Evolutionary conservation across 2,329 filamentous ascomycete genomes (phyloP).

Genomic region (Penicillium sp.): DNA sequence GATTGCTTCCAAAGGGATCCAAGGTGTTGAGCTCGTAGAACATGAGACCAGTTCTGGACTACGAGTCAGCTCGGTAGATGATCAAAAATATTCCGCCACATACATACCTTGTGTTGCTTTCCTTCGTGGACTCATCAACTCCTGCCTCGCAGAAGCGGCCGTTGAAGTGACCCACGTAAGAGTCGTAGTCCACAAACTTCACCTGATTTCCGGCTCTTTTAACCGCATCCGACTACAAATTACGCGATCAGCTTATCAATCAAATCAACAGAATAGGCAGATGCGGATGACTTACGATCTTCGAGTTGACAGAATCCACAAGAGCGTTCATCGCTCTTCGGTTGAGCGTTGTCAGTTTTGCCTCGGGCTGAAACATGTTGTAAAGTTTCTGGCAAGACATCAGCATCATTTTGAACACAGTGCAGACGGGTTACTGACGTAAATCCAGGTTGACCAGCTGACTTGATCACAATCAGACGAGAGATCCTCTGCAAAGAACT

Average conservation of each 20-base stretch:
- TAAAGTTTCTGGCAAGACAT: not conserved
- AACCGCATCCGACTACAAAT: not conserved
- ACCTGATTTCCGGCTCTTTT: not conserved
- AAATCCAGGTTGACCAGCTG: not conserved
- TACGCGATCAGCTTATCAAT: too few species aligned
- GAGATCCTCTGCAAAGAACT: not conserved
- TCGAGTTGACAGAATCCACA: not conserved
- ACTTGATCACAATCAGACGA: not conserved
- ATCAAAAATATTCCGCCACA: too few species aligned
- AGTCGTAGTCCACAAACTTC: not conserved
- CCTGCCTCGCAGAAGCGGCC: not conserved
- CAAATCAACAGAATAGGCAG: too few species aligned
- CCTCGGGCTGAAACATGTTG: not conserved
- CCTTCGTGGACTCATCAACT: not conserved
- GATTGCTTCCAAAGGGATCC: conserved; percentile 5
- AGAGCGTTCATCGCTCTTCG: not conserved
- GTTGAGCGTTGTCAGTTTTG: not conserved
- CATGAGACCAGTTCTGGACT: conserved; percentile 2
- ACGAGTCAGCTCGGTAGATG: too few species aligned
- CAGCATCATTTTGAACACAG: too few species aligned
- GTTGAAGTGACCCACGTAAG: not conserved
- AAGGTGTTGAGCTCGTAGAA: conserved; percentile 10
- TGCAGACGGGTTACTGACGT: not conserved
- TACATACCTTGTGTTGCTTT: not conserved
- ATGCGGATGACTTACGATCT: not conserved